These are phyloP conservation scores for Rhododendron kiyosumense DNA, from an alignment of 148 eudicot species.

Conservation along the genomic window DNA sequence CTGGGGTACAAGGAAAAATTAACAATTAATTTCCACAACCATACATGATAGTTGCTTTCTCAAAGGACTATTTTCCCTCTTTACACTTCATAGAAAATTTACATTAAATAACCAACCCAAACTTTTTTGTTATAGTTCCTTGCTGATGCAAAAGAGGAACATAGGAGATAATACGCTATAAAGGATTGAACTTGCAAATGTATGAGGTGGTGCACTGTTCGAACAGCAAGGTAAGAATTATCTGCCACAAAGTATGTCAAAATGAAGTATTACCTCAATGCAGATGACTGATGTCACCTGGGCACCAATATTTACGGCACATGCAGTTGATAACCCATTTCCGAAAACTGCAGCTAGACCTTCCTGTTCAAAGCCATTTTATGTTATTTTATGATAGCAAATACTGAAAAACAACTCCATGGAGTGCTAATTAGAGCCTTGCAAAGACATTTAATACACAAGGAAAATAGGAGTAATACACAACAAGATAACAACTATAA, in stretches of 20 bases:
- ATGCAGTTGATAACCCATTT: conserved; percentile 96
- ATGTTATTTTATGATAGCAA: not conserved
- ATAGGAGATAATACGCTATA: not conserved
- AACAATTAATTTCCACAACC: not conserved
- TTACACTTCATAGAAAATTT: not conserved
- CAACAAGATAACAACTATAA: not conserved
- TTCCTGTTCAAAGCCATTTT: conserved; percentile 49
- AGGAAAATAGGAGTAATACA: not conserved
- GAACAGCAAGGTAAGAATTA: not conserved
- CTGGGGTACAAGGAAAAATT: not conserved
- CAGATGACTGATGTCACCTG: conserved; percentile 91
- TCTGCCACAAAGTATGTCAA: not conserved
- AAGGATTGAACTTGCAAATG: not conserved
- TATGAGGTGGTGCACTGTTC: not conserved
- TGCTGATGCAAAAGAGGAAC: not conserved
- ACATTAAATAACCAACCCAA: not conserved
- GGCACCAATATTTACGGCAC: conserved; percentile 87
- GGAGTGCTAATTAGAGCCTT: not conserved
- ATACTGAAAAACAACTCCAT: conserved; percentile 6
- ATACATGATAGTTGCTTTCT: not conserved
- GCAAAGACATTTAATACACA: not conserved
- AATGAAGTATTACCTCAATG: conserved; percentile 61
- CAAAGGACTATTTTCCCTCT: not conserved
- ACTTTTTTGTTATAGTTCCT: not conserved
- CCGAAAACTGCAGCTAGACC: conserved; percentile 96